Evolutionary conservation across 2,329 filamentous ascomycete genomes (phyloP).

Genomic region (Xylaria sp.): DNA sequence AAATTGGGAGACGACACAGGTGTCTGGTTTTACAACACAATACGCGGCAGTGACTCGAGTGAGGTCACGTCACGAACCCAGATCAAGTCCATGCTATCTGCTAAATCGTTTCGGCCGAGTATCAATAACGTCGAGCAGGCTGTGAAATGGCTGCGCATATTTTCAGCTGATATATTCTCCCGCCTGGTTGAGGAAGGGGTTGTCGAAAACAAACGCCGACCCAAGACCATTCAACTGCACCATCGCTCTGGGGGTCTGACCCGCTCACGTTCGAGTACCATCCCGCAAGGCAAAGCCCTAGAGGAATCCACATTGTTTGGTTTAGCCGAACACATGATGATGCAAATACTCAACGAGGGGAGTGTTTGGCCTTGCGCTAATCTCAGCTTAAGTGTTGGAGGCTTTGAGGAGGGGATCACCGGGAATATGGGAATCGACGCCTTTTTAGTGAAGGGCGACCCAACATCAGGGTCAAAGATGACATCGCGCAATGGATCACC

Average conservation of each 20-base stretch:
- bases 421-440: slow-evolving; percentile 81
- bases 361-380: slow-evolving; percentile 88
- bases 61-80: slow-evolving; percentile 88
- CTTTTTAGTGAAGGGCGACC: slow-evolving; percentile 75
- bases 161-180: slow-evolving; percentile 84
- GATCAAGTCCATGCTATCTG: slow-evolving; percentile 95
- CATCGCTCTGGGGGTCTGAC: slow-evolving; percentile 69
- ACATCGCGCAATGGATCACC: slow-evolving; percentile 25
- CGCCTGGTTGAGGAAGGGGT: slow-evolving; percentile 87
- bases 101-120: slow-evolving; percentile 85
- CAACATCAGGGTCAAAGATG: slow-evolving; percentile 51
- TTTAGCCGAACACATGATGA: slow-evolving; percentile 69
- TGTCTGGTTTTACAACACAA: slow-evolving; percentile 75
- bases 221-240: slow-evolving; percentile 79
- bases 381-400: slow-evolving; percentile 80
- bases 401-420: slow-evolving; percentile 80
- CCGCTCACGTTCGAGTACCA: slow-evolving; percentile 68
- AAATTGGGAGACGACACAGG: slow-evolving; percentile 81
- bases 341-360: slow-evolving; percentile 72
- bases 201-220: slow-evolving; percentile 77
- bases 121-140: slow-evolving; percentile 77
- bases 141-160: slow-evolving; percentile 81
- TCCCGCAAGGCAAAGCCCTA: slow-evolving; percentile 68
- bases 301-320: slow-evolving; percentile 69
- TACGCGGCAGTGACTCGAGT: slow-evolving; percentile 78